phyloP scores from a whole-genome alignment of 2,329 filamentous ascomycete species.

The Arthrobotrys megalospora region DNA sequence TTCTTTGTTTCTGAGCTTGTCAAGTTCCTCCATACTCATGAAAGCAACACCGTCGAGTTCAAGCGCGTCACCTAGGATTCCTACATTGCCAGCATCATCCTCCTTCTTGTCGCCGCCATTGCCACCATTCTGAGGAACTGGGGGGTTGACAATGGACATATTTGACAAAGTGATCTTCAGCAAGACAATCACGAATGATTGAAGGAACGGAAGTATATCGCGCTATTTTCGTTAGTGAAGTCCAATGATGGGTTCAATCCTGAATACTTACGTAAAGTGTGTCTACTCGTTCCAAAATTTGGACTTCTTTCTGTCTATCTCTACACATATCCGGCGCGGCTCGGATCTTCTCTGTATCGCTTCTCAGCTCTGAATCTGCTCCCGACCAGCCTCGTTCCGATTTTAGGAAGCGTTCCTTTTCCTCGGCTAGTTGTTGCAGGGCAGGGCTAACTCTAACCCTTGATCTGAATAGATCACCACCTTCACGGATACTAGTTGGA shows the following conservation, averaged over 20 bases:
- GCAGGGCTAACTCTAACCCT: slow-evolving; percentile 92
- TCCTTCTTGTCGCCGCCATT: slow-evolving; percentile 47
- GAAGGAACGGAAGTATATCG: slow-evolving; percentile 84
- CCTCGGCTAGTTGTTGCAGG: slow-evolving; percentile 94
- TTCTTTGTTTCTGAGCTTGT: slow-evolving; percentile 84
- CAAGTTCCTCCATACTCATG: slow-evolving; percentile 78
- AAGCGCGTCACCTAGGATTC: slow-evolving; percentile 50
- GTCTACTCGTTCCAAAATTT: slow-evolving; percentile 81
- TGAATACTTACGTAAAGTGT: slow-evolving; percentile 82
- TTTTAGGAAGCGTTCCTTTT: slow-evolving; percentile 89
- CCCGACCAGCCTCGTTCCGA: slow-evolving; percentile 89
- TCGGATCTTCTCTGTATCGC: slow-evolving; percentile 68
- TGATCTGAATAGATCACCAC: slow-evolving; percentile 89
- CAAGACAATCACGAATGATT: slow-evolving; percentile 92
- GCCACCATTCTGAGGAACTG: slow-evolving; percentile 55
- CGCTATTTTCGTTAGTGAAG: slow-evolving; percentile 70
- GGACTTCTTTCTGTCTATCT: slow-evolving; percentile 73
- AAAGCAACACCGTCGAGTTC: slow-evolving; percentile 50
- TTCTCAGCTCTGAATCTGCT: slow-evolving; percentile 64
- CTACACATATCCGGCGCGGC: slow-evolving; percentile 66
- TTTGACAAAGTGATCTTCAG: slow-evolving; percentile 89
- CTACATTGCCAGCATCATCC: slow-evolving; percentile 57
- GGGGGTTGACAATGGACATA: slow-evolving; percentile 82
- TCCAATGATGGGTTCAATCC: background rate
- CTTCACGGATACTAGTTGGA: slow-evolving; percentile 93